A percentile compares a stretch with the other conserved stretches of the same genome.
These are phyloP conservation scores for Caryopteris hybrid DNA, from an alignment of 305 asterid species.

Conservation along the genomic window DNA sequence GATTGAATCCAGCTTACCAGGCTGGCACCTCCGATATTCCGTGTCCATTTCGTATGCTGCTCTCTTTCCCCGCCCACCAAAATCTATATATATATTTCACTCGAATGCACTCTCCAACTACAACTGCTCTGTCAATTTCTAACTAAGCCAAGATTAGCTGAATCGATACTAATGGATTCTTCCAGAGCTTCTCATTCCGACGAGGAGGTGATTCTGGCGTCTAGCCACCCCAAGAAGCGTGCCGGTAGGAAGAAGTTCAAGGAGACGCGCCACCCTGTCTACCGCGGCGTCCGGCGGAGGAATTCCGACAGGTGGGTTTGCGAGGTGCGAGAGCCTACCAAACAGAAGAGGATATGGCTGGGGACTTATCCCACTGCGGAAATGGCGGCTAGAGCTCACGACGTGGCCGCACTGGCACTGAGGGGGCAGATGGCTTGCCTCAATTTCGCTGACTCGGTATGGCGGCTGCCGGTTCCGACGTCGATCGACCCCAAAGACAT, in stretches of 20 bases:
- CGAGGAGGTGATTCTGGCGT: slow-evolving; percentile 32
- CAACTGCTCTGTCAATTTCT: no score
- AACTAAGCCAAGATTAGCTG: no score
- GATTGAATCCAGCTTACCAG: no score
- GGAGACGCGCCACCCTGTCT: slow-evolving; percentile 69
- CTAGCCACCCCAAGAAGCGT: slow-evolving; percentile 45
- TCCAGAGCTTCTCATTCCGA: slow-evolving; percentile 7
- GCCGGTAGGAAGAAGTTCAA: slow-evolving; percentile 58
- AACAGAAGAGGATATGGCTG: slow-evolving; percentile 53
- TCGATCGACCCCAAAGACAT: slow-evolving; percentile 39
- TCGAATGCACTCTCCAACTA: neutral
- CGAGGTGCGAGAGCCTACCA: slow-evolving; percentile 54
- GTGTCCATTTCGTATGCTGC: slow-evolving; percentile 3
- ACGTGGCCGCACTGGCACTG: slow-evolving; percentile 61
- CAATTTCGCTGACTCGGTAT: slow-evolving; percentile 58
- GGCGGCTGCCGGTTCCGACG: slow-evolving; percentile 36
- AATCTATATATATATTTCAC: neutral
- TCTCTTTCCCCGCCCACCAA: neutral
- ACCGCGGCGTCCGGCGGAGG: slow-evolving; percentile 49
- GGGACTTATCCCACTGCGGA: slow-evolving; percentile 66
- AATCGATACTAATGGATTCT: neutral
- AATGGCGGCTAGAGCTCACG: slow-evolving; percentile 73
- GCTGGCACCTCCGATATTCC: no score
- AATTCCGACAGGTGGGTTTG: slow-evolving; percentile 57
- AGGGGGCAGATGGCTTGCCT: slow-evolving; percentile 44